Conservation (phyloP, 371 early-diverging fungal species). For the Rhizopus sp. region DNA sequence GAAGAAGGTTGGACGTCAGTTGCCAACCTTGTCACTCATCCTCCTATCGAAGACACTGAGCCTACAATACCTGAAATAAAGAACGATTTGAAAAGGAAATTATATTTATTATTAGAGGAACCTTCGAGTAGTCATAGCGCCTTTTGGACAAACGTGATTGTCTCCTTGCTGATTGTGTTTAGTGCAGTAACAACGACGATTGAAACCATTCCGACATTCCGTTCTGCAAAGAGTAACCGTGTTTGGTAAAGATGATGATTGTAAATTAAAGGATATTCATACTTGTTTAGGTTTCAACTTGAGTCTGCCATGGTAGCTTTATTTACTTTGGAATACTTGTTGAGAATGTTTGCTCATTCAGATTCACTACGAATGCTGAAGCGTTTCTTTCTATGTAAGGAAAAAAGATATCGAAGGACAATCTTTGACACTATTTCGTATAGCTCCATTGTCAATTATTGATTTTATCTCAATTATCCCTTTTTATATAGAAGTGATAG, state of each 20-base stretch:
- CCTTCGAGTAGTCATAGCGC: conserved; percentile 73
- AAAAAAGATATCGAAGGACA: not conserved
- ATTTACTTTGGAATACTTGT: conserved; percentile 76
- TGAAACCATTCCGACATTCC: conserved; percentile 84
- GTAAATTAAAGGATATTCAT: not conserved
- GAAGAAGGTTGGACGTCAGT: conserved; percentile 33
- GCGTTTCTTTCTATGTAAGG: conserved; percentile 40
- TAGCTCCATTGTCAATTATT: conserved; percentile 74
- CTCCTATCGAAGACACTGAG: conserved; percentile 20
- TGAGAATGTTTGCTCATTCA: conserved; percentile 57
- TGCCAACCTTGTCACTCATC: conserved; percentile 16
- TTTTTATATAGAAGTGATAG: conserved; percentile 75
- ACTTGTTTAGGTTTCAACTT: conserved; percentile 63
- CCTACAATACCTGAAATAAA: conserved; percentile 25
- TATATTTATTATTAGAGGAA: conserved; percentile 73
- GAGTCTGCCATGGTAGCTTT: conserved; percentile 78
- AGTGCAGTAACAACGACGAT: conserved; percentile 81
- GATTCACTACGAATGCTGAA: conserved; percentile 24
- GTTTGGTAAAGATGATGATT: conserved; percentile 54
- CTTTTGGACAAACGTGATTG: conserved; percentile 74
- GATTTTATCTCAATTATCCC: conserved; percentile 84
- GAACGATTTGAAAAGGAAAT: conserved; percentile 52
- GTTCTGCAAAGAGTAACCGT: conserved; percentile 56
- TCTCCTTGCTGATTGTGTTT: conserved; percentile 74
- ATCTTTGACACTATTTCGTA: not conserved